Evolutionary conservation across 176 grass and related monocot species (phyloP).

Genomic region (Hsuehochloa calcarea): DNA sequence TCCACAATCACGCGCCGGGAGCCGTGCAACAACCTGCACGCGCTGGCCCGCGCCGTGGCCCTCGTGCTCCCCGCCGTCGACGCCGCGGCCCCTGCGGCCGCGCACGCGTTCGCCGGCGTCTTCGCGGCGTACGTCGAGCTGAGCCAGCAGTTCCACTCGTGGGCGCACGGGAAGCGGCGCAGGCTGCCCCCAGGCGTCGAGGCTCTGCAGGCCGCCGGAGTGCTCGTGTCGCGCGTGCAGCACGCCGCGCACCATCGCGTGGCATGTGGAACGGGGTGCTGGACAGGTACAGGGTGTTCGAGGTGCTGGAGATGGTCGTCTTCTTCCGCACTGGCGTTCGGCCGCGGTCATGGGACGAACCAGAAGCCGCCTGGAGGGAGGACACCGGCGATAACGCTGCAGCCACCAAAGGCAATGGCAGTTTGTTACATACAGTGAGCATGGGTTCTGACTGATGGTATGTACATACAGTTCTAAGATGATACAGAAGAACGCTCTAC

Average conservation of each 20-base stretch:
- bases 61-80: conserved; percentile 35
- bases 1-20: conserved; percentile 63
- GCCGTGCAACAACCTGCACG: conserved; percentile 75
- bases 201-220: conserved; percentile 63
- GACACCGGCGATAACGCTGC: background rate
- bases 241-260: conserved; percentile 72
- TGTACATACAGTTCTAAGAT: conserved; percentile 6
- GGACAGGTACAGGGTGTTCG: conserved; percentile 66
- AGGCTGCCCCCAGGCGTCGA: conserved; percentile 49
- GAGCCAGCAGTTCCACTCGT: conserved; percentile 92
- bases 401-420: background rate
- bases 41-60: conserved; percentile 52
- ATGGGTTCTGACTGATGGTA: background rate
- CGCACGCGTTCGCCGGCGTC: conserved; percentile 56
- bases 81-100: conserved; percentile 11
- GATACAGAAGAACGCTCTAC: background rate
- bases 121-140: conserved; percentile 70
- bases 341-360: conserved; percentile 63
- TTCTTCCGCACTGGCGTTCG: conserved; percentile 66
- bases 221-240: conserved; percentile 71
- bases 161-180: conserved; percentile 72
- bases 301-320: conserved; percentile 73
- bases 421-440: background rate
- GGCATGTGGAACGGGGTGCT: conserved; percentile 69
- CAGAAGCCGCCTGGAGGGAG: conserved; percentile 57